Conservation (phyloP, 768 basidiomycete species). For the Suillus occidentalis region DNA sequence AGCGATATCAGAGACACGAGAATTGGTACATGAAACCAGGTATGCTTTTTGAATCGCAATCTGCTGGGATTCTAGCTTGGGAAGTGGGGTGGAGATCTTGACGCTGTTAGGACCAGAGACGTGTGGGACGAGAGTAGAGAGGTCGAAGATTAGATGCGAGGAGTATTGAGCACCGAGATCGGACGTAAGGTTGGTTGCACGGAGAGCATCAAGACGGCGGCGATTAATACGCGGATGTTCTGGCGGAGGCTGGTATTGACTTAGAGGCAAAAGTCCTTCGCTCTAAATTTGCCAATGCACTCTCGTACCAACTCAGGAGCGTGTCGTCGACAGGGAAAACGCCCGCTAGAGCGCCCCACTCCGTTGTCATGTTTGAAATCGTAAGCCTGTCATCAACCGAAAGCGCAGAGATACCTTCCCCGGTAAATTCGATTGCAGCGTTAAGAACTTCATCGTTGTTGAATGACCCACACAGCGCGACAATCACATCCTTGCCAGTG, state of each 20-base stretch:
- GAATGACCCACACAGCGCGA: conserved; percentile 94
- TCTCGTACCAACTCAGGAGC: conserved; percentile 85
- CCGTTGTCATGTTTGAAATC: conserved; percentile 99
- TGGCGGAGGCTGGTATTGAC: conserved; percentile 67
- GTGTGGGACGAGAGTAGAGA: conserved; percentile 92
- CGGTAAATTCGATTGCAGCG: conserved; percentile 94
- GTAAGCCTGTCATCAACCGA: conserved; percentile 91
- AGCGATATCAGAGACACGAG: conserved; percentile 91
- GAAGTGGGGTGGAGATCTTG: conserved; percentile 92
- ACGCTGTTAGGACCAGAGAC: conserved; percentile 98
- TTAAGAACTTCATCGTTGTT: conserved; percentile 97
- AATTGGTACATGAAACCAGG: conserved; percentile 97
- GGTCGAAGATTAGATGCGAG: conserved; percentile 86
- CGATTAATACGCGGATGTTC: conserved; percentile 87
- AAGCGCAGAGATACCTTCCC: conserved; percentile 78
- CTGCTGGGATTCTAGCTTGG: conserved; percentile 67
- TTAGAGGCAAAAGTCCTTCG: conserved; percentile 66
- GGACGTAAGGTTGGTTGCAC: conserved; percentile 53
- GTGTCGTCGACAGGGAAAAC: conserved; percentile 91
- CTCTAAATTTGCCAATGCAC: conserved; percentile 68
- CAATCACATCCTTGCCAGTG: conserved; percentile 97
- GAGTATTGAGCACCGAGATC: conserved; percentile 82
- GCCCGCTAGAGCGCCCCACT: conserved; percentile 97
- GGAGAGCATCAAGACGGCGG: conserved; percentile 64
- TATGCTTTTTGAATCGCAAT: conserved; percentile 96